phyloP scores from a whole-genome alignment of 2,329 filamentous ascomycete species.

The Fusarium papillatum region DNA sequence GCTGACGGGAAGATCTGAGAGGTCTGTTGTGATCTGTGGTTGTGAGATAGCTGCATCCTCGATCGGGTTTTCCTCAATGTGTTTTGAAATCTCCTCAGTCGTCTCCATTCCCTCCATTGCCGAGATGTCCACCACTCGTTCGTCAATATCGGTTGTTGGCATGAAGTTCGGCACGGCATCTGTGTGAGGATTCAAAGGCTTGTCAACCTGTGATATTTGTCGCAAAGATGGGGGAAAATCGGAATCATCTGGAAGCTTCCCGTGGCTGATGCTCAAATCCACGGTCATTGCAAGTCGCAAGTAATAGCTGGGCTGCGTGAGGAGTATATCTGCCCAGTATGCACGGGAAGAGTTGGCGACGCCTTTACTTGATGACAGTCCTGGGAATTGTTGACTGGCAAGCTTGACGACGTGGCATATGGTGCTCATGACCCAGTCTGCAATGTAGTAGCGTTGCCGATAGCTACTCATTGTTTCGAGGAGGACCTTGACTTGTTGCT shows the following conservation, averaged over 20 bases:
- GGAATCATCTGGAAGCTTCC: conserved; percentile 38
- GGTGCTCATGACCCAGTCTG: conserved; percentile 40
- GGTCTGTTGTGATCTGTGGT: background rate
- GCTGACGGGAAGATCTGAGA: background rate
- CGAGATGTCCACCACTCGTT: conserved; percentile 5
- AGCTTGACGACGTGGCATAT: conserved; percentile 38
- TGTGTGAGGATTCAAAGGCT: background rate
- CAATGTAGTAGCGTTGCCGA: conserved; percentile 37
- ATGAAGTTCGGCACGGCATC: background rate
- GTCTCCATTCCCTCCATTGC: background rate
- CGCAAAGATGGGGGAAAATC: conserved; percentile 38
- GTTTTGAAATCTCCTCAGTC: background rate
- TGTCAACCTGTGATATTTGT: background rate
- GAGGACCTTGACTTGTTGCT: conserved; percentile 37
- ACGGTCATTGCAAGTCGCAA: conserved; percentile 37
- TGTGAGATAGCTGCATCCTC: background rate
- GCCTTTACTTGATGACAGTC: background rate
- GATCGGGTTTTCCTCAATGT: background rate
- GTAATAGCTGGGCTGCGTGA: conserved; percentile 33
- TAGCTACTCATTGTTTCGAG: conserved; percentile 42
- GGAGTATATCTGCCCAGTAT: conserved; percentile 37
- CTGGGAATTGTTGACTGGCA: conserved; percentile 21
- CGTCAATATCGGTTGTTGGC: background rate
- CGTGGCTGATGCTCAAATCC: conserved; percentile 43
- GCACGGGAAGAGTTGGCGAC: background rate